phyloP scores from a whole-genome alignment of 148 eudicot species.

The Cornus florida region DNA sequence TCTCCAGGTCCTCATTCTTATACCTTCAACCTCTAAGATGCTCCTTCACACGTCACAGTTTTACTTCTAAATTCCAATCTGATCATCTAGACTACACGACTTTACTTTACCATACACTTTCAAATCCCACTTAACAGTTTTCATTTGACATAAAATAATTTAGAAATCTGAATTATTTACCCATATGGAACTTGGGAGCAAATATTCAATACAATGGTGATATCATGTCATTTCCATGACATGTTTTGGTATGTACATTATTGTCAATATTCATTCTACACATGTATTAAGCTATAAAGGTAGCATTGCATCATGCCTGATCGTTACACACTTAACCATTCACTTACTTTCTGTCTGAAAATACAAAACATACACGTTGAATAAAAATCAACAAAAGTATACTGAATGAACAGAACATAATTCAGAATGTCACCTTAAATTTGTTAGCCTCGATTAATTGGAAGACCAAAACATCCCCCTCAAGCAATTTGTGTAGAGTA shows the following conservation, averaged over 20 bases:
- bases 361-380: too few species aligned
- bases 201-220: too few species aligned
- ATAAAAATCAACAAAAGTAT: not conserved
- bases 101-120: not conserved
- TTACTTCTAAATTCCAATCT: not conserved
- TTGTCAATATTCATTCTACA: too few species aligned
- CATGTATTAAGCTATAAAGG: not conserved
- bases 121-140: not conserved
- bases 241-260: too few species aligned
- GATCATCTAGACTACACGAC: not conserved
- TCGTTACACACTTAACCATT: not conserved
- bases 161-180: not conserved
- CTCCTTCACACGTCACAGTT: not conserved
- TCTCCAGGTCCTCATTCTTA: not conserved
- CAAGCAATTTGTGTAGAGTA: constrained; percentile 39
- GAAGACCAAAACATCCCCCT: constrained; percentile 59
- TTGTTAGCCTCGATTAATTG: constrained; percentile 41
- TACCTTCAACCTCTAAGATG: not conserved
- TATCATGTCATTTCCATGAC: too few species aligned
- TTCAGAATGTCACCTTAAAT: constrained; percentile 47
- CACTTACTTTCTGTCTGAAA: not conserved
- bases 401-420: not conserved
- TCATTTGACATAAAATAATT: not conserved
- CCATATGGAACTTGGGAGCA: not conserved
- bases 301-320: not conserved